phyloP scores from a whole-genome alignment of 768 basidiomycete genomes.

The Pisolithus orientalis region DNA sequence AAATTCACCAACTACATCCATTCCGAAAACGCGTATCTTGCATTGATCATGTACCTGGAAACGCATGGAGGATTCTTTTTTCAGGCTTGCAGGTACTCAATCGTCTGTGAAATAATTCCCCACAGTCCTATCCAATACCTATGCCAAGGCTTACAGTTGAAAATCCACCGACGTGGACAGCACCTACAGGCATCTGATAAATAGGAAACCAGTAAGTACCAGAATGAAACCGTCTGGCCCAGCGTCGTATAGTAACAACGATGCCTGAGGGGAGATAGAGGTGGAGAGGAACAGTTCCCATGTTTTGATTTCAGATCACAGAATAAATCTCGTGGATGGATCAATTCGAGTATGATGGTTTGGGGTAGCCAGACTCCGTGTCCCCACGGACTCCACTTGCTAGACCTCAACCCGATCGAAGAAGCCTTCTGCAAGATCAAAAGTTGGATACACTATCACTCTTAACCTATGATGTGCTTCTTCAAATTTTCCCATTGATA shows the following conservation, averaged over 20 bases:
- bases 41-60: background rate
- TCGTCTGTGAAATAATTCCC: slow-evolving; percentile 18
- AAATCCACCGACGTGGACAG: slow-evolving; percentile 19
- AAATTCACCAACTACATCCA: background rate
- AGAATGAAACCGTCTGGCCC: slow-evolving; percentile 22
- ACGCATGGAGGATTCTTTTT: background rate
- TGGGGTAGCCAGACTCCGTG: slow-evolving; percentile 3
- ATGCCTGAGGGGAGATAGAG: slow-evolving; percentile 15
- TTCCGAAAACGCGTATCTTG: too few relatives aligned
- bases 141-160: slow-evolving; percentile 20
- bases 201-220: slow-evolving; percentile 18
- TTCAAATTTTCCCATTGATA: too few relatives aligned
- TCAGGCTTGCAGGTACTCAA: background rate
- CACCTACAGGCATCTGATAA: slow-evolving; percentile 18
- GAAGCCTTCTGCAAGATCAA: too few relatives aligned
- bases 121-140: slow-evolving; percentile 12
- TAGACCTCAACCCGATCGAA: too few relatives aligned
- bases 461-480: too few relatives aligned
- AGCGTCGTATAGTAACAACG: slow-evolving; percentile 22
- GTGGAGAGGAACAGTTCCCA: background rate
- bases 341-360: slow-evolving; percentile 11
- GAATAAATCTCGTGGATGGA: slow-evolving; percentile 6
- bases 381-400: background rate
- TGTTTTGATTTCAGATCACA: background rate
- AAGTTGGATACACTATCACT: too few relatives aligned